Evolutionary conservation across 1,139 yeast species (phyloP), one percentile per base, ranked within the genome.

Genomic region (Debaryomyces psychrophilus): DNA sequence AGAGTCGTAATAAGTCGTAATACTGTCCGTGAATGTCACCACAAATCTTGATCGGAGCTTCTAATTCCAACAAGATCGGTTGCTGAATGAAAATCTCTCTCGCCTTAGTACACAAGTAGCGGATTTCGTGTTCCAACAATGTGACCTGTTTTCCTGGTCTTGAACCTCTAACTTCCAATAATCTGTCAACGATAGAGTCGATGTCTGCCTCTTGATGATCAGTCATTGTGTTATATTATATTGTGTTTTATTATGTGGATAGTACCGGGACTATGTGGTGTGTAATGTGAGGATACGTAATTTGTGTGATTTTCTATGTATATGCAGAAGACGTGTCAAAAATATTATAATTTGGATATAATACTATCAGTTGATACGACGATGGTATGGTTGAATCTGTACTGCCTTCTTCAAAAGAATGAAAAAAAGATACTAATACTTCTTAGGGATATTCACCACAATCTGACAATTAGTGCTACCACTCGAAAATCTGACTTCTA

Each of bases 21-120:
- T 92, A 93, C 71, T 93, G 99, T 49, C 98, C 98, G 68, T 93
- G 99, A 61, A 93, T 90, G 68, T 93, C 99, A 68, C 98, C 98
- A 73, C 86, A 75, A 56, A 85, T 85, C 71, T 93, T 93, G 64
- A 93, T 92, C 46, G 99, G 99, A 23, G 99, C 98, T 69, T 92
- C 98, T 58, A 93, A 81, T 68, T 93, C 98, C 60, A 93, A 77
- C 58, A 93, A 76, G 57, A 93, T 93, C 45, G 99, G 99, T 71
- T 93, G 99, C 69, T 90, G 96, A 67, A 93, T 93, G 70, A 93
- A 92, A 61, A 93, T 93, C 67, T 95, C 97, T 71, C 99, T 83
- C 29, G 99, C 98, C 71, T 90, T 92, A 54, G 97, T 92, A 76
- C 99, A 93, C 54, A 93, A 84, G 71, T 82, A 93, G 61, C 96